Evolutionary conservation across 768 basidiomycete genomes (phyloP).

Genomic region (Mrakia hoshinonis): DNA sequence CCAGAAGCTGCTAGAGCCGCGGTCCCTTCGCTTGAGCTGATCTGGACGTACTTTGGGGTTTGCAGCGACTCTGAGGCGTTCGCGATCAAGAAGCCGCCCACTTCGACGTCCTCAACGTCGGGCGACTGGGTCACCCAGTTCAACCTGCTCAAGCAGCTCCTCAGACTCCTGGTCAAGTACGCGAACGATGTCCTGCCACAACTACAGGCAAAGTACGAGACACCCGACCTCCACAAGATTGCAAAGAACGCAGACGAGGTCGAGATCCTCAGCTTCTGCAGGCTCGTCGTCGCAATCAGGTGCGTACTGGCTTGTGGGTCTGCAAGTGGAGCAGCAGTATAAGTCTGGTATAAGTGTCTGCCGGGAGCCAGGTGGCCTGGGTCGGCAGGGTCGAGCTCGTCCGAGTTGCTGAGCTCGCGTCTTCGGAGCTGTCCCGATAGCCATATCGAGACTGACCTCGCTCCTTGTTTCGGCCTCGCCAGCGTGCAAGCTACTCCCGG

Average conservation of each 20-base stretch:
- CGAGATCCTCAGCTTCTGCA: conserved; percentile 66
- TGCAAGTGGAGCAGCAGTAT: not conserved
- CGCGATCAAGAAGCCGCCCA: conserved; percentile 39
- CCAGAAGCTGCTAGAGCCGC: conserved; percentile 13
- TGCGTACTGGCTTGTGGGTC: not conserved
- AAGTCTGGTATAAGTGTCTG: too few relatives aligned
- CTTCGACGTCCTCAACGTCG: conserved; percentile 53
- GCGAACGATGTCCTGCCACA: conserved; percentile 46
- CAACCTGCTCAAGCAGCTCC: conserved; percentile 70
- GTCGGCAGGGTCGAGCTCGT: not conserved
- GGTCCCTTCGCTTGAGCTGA: conserved; percentile 10
- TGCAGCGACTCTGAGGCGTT: conserved; percentile 63
- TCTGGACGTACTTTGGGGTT: not conserved
- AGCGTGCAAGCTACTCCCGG: conserved; percentile 26
- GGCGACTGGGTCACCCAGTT: conserved; percentile 89
- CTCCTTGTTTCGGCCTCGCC: not conserved
- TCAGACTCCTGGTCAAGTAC: conserved; percentile 80
- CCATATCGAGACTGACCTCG: conserved; percentile 51
- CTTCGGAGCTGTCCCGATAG: not conserved
- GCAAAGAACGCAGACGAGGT: conserved; percentile 63
- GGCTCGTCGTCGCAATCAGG: conserved; percentile 68
- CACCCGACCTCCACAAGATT: conserved; percentile 77
- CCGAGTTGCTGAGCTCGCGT: not conserved
- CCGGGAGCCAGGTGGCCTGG: not conserved
- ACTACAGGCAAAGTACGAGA: conserved; percentile 50